Conservation (phyloP, 2,329 filamentous ascomycete species). For the Trichoderma oligosporum region DNA sequence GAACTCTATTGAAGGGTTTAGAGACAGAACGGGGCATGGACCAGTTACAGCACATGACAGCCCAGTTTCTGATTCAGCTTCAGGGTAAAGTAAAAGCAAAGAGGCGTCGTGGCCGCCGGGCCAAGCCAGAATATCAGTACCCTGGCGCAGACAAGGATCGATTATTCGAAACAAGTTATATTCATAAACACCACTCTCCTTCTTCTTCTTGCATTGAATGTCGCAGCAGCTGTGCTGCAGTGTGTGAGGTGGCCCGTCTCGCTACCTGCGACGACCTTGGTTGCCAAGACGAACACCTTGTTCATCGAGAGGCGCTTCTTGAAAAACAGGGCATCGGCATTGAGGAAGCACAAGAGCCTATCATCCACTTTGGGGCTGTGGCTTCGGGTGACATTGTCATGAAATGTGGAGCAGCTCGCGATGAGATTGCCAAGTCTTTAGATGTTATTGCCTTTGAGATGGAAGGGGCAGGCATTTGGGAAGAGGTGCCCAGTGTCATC, state of each 20-base stretch:
- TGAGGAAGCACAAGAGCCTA: slow-evolving; percentile 25
- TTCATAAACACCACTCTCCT: slow-evolving; percentile 30
- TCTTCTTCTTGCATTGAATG: slow-evolving; percentile 14
- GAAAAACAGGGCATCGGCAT: background rate
- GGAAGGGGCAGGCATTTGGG: slow-evolving; percentile 31
- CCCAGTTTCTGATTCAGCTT: slow-evolving; percentile 17
- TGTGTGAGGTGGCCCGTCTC: slow-evolving; percentile 17
- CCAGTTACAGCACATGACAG: slow-evolving; percentile 7
- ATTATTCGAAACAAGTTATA: slow-evolving; percentile 31
- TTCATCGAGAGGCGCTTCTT: slow-evolving; percentile 29
- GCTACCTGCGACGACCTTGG: slow-evolving; percentile 18
- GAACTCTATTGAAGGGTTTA: slow-evolving; percentile 25
- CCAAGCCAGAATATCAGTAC: slow-evolving; percentile 24
- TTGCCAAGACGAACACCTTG: slow-evolving; percentile 25
- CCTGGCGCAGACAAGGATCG: slow-evolving; percentile 29
- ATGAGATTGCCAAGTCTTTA: slow-evolving; percentile 28
- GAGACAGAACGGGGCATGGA: slow-evolving; percentile 19
- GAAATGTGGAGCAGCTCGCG: slow-evolving; percentile 34
- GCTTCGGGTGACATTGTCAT: slow-evolving; percentile 40
- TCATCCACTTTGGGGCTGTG: slow-evolving; percentile 37
- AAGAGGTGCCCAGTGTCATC: slow-evolving; percentile 31
- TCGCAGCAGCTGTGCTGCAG: background rate
- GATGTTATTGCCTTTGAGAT: slow-evolving; percentile 29
- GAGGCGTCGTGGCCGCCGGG: too few relatives aligned
- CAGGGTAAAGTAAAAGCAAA: slow-evolving; percentile 11